phyloP scores from a whole-genome alignment of 352 stramenopile species.

The Globisporangium mamillatum region DNA sequence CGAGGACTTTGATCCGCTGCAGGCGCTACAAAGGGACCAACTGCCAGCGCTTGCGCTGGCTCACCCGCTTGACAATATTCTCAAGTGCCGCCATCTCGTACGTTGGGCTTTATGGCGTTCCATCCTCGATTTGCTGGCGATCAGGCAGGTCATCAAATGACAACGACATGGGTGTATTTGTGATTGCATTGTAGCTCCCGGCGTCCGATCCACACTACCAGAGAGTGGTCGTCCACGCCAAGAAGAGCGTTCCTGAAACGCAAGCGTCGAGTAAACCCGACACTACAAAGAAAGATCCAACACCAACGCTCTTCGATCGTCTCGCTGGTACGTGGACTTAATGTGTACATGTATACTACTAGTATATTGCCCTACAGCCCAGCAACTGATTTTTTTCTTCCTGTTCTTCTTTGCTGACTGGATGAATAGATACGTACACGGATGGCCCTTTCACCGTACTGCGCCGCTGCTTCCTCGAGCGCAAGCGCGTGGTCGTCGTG shows the following conservation, averaged over 20 bases:
- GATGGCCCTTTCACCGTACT: conserved; percentile 87
- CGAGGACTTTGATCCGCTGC: conserved; percentile 46
- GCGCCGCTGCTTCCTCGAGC: conserved; percentile 74
- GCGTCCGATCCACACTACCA: conserved; percentile 51
- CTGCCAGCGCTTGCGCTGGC: conserved; percentile 23
- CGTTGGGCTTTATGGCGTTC: background rate
- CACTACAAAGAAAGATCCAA: conserved; percentile 12
- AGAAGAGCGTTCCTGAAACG: conserved; percentile 22
- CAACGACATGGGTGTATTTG: background rate
- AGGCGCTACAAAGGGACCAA: conserved; percentile 29
- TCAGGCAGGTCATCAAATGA: background rate
- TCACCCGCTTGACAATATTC: conserved; percentile 84
- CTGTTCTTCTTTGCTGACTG: background rate
- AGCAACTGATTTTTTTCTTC: background rate
- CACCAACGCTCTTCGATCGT: conserved; percentile 48
- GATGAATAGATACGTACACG: conserved; percentile 53
- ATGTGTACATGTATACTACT: background rate
- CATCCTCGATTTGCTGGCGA: background rate
- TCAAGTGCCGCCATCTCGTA: conserved; percentile 80
- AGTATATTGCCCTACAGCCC: background rate
- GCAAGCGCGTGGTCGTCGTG: conserved; percentile 78
- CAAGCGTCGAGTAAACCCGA: conserved; percentile 13
- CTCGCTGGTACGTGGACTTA: conserved; percentile 39
- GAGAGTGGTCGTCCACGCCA: conserved; percentile 26
- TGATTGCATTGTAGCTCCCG: conserved; percentile 49